These are phyloP conservation scores for Phoma herbarum DNA, from an alignment of 2,329 filamentous ascomycete species.

Conservation along the genomic window DNA sequence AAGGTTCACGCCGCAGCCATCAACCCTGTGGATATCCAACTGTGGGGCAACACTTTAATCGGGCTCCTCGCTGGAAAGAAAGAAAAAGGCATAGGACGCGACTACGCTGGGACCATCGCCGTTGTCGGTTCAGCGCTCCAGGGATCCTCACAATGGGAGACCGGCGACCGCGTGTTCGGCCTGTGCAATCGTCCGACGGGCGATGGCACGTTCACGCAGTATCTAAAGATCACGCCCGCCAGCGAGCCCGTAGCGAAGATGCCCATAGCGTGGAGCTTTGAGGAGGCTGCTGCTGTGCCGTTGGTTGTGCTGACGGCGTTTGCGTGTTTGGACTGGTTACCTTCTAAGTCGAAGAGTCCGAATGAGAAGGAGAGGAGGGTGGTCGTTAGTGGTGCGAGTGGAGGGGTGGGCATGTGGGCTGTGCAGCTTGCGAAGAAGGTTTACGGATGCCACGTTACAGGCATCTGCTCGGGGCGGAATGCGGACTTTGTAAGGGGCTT, in stretches of 20 bases:
- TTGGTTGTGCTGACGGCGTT: conserved; percentile 52
- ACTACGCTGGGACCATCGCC: conserved; percentile 55
- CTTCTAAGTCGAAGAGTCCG: conserved; percentile 14
- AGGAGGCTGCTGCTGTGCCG: conserved; percentile 44
- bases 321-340: conserved; percentile 44
- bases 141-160: conserved; percentile 27
- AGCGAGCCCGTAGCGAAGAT: conserved; percentile 38
- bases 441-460: conserved; percentile 55
- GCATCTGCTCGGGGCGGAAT: conserved; percentile 60
- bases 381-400: conserved; percentile 42
- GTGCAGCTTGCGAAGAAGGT: conserved; percentile 53
- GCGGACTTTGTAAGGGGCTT: conserved; percentile 56
- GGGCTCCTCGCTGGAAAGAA: conserved; percentile 37
- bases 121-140: conserved; percentile 39
- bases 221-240: conserved; percentile 29
- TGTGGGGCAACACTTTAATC: conserved; percentile 47
- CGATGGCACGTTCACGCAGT: conserved; percentile 42
- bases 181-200: conserved; percentile 33
- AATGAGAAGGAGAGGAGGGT: conserved; percentile 29
- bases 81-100: conserved; percentile 55
- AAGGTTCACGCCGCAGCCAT: conserved; percentile 57
- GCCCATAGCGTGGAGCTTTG: conserved; percentile 28
- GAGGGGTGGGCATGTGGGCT: conserved; percentile 45
- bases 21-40: conserved; percentile 55
- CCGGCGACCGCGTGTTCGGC: conserved; percentile 39